phyloP scores from a whole-genome alignment of 192 early-diverging fungal genomes.

The Coemansia sp. region DNA sequence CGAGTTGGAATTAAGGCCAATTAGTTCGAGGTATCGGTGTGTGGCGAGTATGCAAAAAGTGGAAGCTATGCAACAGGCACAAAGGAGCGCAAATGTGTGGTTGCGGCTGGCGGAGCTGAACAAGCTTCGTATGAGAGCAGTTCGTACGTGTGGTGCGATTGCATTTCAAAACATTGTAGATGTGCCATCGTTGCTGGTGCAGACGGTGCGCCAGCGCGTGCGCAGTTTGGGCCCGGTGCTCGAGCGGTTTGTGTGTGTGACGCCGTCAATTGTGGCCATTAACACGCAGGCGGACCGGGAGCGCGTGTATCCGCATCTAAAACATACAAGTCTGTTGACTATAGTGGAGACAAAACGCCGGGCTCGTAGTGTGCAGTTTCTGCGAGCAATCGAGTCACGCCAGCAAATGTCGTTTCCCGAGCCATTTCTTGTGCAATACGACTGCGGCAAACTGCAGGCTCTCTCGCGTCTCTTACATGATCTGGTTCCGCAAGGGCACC shows the following conservation, averaged over 20 bases:
- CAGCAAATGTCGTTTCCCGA: constrained; percentile 82
- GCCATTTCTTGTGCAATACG: constrained; percentile 77
- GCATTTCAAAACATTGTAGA: constrained; percentile 89
- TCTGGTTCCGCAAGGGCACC: constrained; percentile 85
- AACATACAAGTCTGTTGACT: background rate
- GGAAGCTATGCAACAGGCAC: background rate
- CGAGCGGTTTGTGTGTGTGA: constrained; percentile 36
- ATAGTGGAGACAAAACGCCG: constrained; percentile 34
- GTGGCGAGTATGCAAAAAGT: constrained; percentile 2
- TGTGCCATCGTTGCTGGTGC: constrained; percentile 68
- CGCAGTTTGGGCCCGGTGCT: constrained; percentile 4
- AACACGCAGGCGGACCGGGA: constrained; percentile 17
- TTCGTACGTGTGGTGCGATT: constrained; percentile 80
- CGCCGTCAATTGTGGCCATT: constrained; percentile 31
- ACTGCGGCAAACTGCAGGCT: constrained; percentile 88
- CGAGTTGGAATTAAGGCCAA: constrained; percentile 32
- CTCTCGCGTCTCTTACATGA: constrained; percentile 78
- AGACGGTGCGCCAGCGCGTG: constrained; percentile 28
- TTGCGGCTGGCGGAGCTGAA: constrained; percentile 87
- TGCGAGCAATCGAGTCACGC: constrained; percentile 61
- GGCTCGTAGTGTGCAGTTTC: constrained; percentile 48
- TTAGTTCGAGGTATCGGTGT: constrained; percentile 2
- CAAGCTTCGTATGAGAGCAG: constrained; percentile 85
- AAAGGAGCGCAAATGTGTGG: constrained; percentile 74
- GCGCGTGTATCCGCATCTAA: constrained; percentile 31